These are phyloP conservation scores for Sphaerulina vaccinii DNA, from an alignment of 2,329 filamentous ascomycete genomes.

Conservation along the genomic window DNA sequence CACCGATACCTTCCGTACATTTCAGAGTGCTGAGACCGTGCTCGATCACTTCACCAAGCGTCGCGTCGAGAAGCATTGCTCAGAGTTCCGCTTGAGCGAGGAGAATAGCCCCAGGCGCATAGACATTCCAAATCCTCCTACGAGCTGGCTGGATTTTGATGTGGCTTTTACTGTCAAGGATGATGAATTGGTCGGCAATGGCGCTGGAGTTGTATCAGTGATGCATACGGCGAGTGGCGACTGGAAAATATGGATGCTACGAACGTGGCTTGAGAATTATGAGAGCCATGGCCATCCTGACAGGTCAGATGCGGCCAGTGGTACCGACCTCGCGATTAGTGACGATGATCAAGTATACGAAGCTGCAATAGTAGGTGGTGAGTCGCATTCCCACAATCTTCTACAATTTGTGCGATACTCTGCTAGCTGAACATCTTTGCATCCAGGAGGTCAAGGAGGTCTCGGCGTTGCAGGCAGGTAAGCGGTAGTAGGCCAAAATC, in stretches of 20 bases:
- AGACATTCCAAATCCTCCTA: slow-evolving; percentile 20
- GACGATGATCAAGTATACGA: slow-evolving; percentile 28
- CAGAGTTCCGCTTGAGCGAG: slow-evolving; percentile 19
- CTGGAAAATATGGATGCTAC: slow-evolving; percentile 44
- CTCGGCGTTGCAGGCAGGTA: slow-evolving; percentile 46
- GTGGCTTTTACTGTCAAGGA: slow-evolving; percentile 34
- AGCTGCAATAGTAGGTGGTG: slow-evolving; percentile 3
- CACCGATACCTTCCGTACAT: slow-evolving; percentile 57
- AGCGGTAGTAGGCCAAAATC: too few species aligned
- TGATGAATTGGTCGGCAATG: slow-evolving; percentile 27
- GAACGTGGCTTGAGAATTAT: slow-evolving; percentile 40
- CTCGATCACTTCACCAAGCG: slow-evolving; percentile 38
- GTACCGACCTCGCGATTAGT: slow-evolving; percentile 16
- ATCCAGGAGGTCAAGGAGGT: slow-evolving; percentile 43
- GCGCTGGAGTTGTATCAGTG: slow-evolving; percentile 38
- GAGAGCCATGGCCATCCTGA: slow-evolving; percentile 38
- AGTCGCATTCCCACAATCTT: not conserved
- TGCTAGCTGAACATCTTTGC: not conserved
- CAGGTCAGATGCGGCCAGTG: slow-evolving; percentile 33
- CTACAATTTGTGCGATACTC: not conserved
- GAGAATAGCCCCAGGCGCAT: slow-evolving; percentile 31
- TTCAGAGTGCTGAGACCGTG: slow-evolving; percentile 49
- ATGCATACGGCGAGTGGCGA: slow-evolving; percentile 34
- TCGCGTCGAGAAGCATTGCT: slow-evolving; percentile 36
- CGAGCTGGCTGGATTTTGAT: slow-evolving; percentile 30